Percentiles rank a stretch among this genome's conserved stretches.
Evolutionary conservation across 2,329 filamentous ascomycete species (phyloP).

Genomic region (Zalaria obscura): DNA sequence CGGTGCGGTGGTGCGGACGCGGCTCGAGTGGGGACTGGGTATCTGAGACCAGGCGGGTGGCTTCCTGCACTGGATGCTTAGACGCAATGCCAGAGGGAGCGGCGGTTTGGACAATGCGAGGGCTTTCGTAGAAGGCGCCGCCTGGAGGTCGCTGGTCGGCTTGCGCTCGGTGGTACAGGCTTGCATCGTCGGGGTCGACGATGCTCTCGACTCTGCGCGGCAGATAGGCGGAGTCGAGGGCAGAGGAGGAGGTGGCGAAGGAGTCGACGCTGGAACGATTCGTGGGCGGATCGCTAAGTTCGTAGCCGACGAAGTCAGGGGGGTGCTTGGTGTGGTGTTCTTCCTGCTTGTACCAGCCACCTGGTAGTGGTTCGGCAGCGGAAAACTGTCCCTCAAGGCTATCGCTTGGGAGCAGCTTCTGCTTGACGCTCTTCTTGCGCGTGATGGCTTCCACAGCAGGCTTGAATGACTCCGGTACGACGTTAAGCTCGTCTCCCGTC

Average conservation of each 20-base stretch:
- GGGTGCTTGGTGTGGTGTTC: constrained; percentile 28
- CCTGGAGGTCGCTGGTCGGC: constrained; percentile 28
- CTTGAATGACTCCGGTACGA: constrained; percentile 75
- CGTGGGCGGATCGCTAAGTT: constrained; percentile 5
- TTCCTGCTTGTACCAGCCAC: constrained; percentile 54
- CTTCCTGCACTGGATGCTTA: constrained; percentile 6
- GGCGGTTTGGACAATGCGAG: neutral
- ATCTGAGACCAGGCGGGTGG: constrained; percentile 1
- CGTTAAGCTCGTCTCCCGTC: constrained; percentile 74
- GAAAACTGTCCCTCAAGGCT: constrained; percentile 68
- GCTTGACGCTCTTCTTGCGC: constrained; percentile 25
- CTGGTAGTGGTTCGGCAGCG: constrained; percentile 50
- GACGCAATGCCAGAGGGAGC: constrained; percentile 2
- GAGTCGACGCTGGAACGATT: constrained; percentile 30
- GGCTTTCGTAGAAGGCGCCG: constrained; percentile 27
- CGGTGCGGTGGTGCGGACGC: constrained; percentile 1
- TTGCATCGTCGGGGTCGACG: constrained; percentile 60
- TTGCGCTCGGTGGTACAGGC: constrained; percentile 59
- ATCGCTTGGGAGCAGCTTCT: constrained; percentile 55
- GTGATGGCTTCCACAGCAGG: constrained; percentile 36
- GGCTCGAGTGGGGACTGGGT: neutral
- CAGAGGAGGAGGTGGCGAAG: constrained; percentile 43
- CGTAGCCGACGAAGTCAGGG: neutral
- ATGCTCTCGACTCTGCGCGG: constrained; percentile 59
- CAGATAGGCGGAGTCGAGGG: constrained; percentile 46